Conservation (phyloP, 495 filamentous ascomycete species). For the Mycothermus thermophilus region DNA sequence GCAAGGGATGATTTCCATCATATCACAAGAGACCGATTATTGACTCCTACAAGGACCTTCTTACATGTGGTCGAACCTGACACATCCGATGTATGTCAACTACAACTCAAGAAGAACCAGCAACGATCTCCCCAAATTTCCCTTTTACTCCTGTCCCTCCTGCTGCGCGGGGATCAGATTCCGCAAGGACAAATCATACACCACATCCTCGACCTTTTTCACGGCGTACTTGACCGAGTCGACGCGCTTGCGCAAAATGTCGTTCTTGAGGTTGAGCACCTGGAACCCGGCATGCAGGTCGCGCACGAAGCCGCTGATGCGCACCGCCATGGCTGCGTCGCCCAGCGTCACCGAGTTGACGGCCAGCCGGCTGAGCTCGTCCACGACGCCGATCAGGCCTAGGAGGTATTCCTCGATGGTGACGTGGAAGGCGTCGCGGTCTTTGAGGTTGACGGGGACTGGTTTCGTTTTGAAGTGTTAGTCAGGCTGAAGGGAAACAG, state of each 20-base stretch:
- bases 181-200: conserved; percentile 82
- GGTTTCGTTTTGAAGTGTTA: conserved; percentile 1
- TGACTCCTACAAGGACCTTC: no score
- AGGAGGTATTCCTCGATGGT: conserved; percentile 95
- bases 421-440: conserved; percentile 79
- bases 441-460: conserved; percentile 96
- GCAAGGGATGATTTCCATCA: no score
- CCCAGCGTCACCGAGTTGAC: conserved; percentile 92
- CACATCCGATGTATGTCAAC: no score
- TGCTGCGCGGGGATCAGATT: conserved; percentile 52
- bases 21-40: no score
- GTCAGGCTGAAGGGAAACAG: no score
- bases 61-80: no score
- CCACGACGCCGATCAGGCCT: conserved; percentile 68
- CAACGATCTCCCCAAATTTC: no score
- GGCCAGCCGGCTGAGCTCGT: conserved; percentile 83
- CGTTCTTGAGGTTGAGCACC: conserved; percentile 93
- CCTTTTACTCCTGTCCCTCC: no score
- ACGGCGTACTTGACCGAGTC: conserved; percentile 94
- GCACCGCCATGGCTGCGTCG: conserved; percentile 67
- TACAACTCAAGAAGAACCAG: no score
- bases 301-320: conserved; percentile 86
- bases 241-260: conserved; percentile 69
- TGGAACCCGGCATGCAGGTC: conserved; percentile 93
- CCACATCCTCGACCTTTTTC: conserved; percentile 97